phyloP scores from a whole-genome alignment of 305 asterid species.

The Fraxinus sp. region DNA sequence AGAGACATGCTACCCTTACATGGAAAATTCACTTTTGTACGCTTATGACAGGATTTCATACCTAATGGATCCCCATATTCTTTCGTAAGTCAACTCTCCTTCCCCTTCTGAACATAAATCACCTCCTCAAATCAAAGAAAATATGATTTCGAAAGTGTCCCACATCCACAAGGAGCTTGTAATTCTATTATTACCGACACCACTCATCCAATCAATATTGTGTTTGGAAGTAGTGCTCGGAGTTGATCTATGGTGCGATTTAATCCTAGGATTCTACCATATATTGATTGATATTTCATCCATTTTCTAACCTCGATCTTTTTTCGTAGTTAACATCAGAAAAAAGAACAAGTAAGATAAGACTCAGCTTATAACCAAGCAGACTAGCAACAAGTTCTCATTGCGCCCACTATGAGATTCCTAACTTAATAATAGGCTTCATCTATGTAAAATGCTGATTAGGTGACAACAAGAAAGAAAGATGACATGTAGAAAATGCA shows the following conservation, averaged over 20 bases:
- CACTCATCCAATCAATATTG: background rate
- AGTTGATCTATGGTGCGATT: background rate
- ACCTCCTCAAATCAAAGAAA: background rate
- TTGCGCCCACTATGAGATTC: background rate
- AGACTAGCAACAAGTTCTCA: background rate
- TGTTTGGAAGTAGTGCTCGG: background rate
- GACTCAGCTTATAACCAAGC: background rate
- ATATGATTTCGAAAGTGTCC: background rate
- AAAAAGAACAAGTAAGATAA: background rate
- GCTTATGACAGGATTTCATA: background rate
- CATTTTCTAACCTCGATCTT: background rate
- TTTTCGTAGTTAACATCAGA: background rate
- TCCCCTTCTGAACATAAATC: background rate
- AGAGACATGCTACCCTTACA: too few relatives aligned
- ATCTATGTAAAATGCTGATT: background rate
- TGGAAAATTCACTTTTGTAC: too few relatives aligned
- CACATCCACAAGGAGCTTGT: background rate
- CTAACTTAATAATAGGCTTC: background rate
- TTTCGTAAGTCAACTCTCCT: background rate
- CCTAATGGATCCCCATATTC: background rate
- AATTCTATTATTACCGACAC: background rate
- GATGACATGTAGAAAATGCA: too few relatives aligned
- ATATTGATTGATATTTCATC: background rate
- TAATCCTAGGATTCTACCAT: background rate
- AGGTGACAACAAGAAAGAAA: background rate